Conservation (phyloP, 805 yeast species). For the Myxozyma neotropica region DNA sequence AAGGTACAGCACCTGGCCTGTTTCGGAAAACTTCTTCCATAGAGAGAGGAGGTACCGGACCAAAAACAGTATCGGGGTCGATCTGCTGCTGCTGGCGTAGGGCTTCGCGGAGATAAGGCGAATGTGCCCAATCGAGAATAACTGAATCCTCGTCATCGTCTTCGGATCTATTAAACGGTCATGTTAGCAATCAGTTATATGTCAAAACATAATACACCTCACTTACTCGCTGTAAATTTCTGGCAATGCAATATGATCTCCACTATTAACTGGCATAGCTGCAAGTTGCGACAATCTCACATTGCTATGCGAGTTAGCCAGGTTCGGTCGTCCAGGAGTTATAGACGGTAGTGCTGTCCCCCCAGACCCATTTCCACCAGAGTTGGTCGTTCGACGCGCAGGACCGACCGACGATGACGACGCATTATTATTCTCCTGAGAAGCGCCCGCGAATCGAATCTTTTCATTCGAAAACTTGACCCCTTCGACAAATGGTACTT, state of each 20-base stretch:
- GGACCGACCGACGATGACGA: not conserved
- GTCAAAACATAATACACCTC: not conserved
- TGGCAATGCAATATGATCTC: conserved; percentile 37
- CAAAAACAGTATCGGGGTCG: conserved; percentile 72
- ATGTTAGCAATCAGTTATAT: not conserved
- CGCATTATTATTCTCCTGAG: conserved; percentile 7
- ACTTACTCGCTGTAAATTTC: conserved; percentile 41
- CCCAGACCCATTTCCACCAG: not conserved
- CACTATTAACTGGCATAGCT: conserved; percentile 23
- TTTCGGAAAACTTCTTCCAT: conserved; percentile 67
- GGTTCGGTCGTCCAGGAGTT: conserved; percentile 22
- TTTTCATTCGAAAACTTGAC: conserved; percentile 43
- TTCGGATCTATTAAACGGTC: conserved; percentile 47
- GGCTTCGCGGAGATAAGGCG: conserved; percentile 55
- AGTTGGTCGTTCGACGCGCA: conserved; percentile 8
- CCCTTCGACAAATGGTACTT: conserved; percentile 40
- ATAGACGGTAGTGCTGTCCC: conserved; percentile 3
- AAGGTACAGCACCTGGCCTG: conserved; percentile 42
- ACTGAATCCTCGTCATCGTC: conserved; percentile 54
- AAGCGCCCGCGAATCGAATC: conserved; percentile 37
- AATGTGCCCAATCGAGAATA: conserved; percentile 63
- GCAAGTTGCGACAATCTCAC: conserved; percentile 23
- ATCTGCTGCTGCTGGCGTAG: conserved; percentile 52
- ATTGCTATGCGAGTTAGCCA: conserved; percentile 1
- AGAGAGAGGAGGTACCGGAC: conserved; percentile 68